Evolutionary conservation across 352 stramenopile species (phyloP).

Genomic region (Blastocystis sp.): DNA sequence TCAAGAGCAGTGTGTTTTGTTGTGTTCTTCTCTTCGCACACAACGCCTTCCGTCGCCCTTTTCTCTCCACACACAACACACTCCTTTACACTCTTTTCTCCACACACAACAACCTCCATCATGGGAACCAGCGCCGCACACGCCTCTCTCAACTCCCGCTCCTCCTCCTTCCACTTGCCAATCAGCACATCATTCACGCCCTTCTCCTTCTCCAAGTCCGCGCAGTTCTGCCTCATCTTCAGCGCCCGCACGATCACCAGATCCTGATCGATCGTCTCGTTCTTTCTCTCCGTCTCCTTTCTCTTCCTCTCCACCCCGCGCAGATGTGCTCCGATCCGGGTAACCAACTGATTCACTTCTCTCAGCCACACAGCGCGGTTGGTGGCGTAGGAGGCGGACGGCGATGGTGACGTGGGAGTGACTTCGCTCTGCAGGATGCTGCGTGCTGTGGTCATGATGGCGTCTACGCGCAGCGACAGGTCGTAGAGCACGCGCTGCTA

Average conservation of each 20-base stretch:
- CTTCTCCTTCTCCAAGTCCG: slow-evolving; percentile 50
- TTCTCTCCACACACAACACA: neutral
- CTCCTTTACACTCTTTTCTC: neutral
- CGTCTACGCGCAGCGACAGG: neutral
- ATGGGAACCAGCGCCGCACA: neutral
- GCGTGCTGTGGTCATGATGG: neutral
- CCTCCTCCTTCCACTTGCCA: neutral
- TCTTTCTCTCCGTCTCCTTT: neutral
- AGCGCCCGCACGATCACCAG: slow-evolving; percentile 31
- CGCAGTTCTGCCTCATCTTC: slow-evolving; percentile 17
- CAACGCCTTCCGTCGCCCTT: neutral
- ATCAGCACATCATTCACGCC: slow-evolving; percentile 22
- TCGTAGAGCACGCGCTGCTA: neutral
- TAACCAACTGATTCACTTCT: neutral
- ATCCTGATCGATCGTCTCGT: slow-evolving; percentile 5
- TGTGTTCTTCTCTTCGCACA: too few relatives aligned
- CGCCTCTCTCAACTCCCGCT: neutral
- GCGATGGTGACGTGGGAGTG: neutral
- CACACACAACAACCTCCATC: neutral
- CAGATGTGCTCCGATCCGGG: neutral
- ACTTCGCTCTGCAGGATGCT: neutral
- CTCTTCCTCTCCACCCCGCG: neutral
- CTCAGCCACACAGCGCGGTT: neutral
- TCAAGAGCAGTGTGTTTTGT: too few relatives aligned
- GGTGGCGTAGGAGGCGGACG: neutral